Evolutionary conservation across 2,329 filamentous ascomycete species (phyloP), one percentile per base, ranked within the genome.

Genomic region (Metarhizium sp.): DNA sequence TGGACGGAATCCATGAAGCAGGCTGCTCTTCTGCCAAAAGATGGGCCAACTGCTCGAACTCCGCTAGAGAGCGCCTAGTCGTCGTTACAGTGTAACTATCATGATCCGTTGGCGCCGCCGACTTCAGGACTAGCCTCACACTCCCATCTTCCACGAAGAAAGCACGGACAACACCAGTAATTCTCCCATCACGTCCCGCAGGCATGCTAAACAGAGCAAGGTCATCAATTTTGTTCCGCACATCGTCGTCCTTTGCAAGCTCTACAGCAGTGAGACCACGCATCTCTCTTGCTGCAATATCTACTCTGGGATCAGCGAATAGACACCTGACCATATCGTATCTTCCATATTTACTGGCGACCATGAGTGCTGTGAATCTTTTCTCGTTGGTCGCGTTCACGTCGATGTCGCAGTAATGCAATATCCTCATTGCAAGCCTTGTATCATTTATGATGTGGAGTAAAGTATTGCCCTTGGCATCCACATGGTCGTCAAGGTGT

Each of bases 111-210:
- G 90, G 91, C 2, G 90, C 90, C 13, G 91, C 94, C 2, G 92
- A 96, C 68, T 99, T 99, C 59, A 99, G 77, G 16, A 99, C 90
- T 50, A 97, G 84, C 45, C 94, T 86, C 52, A 97, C 88, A 0
- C 89, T 95, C 10, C 89, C 92, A 71, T 99, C 94, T 72, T 99
- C 94, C 11, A 99, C 92, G 64, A 99, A 97, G 71, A 95, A 96
- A 0, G 92, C 94, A 56, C 94, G 82, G 0, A 99, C 94, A 1
- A 97, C 92, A 1, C 90, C 90, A 0, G 94, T 97, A 25, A 92
- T 92, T 29, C 92, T 84, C 4, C 87, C 87, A 61, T 95, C 90
- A 14, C 80, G 77, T 11, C 83, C 85, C 5, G 88, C 78, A 1
- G 81, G 77, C 67, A 85, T 84, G 20, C 88, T 88, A 60, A 99